phyloP scores from a whole-genome alignment of 306 rosid species.

The Fagus sylvatica region DNA sequence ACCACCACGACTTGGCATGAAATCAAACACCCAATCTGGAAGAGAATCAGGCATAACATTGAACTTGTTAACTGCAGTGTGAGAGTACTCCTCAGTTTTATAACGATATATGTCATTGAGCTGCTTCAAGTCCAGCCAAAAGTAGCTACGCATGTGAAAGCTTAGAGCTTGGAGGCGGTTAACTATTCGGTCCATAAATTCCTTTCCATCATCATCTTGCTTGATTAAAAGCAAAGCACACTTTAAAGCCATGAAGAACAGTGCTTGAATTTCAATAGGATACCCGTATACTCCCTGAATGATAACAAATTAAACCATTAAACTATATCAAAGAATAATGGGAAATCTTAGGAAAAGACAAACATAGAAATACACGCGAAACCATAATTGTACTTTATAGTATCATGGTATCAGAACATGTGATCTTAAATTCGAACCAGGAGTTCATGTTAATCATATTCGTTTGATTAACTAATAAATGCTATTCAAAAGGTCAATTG shows the following conservation, averaged over 20 bases:
- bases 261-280: constrained; percentile 42
- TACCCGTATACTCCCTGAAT: constrained; percentile 37
- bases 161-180: constrained; percentile 38
- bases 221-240: constrained; percentile 32
- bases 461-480: neutral
- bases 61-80: constrained; percentile 45
- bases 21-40: constrained; percentile 42
- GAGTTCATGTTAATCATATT: neutral
- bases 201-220: constrained; percentile 33
- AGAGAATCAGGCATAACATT: constrained; percentile 46
- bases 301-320: neutral
- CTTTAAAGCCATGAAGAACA: constrained; percentile 39
- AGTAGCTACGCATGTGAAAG: constrained; percentile 36
- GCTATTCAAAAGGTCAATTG: neutral
- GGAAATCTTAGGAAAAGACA: neutral
- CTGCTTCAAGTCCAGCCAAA: constrained; percentile 41
- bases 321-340: neutral
- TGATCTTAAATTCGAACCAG: no score
- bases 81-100: constrained; percentile 48
- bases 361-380: neutral
- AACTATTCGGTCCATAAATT: constrained; percentile 25
- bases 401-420: no score
- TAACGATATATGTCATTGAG: constrained; percentile 41
- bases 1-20: constrained; percentile 42
- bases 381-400: no score